Percentiles rank a stretch among this genome's conserved stretches.
Evolutionary conservation across 768 basidiomycete genomes (phyloP).

Genomic region (Amanita exitialis): DNA sequence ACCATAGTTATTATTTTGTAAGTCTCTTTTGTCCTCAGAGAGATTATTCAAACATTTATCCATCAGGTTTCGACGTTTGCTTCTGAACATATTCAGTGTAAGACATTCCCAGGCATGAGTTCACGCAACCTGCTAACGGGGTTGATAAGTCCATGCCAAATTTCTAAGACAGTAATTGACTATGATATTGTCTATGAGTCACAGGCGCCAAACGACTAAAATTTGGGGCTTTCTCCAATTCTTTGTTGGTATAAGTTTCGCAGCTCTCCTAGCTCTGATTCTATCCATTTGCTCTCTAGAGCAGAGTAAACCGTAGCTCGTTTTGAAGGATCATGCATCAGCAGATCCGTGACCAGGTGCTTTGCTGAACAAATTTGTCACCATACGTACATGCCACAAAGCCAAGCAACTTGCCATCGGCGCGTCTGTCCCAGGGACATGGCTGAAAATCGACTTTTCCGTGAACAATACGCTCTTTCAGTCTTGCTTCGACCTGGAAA

Average conservation of each 20-base stretch:
- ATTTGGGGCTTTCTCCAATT: not conserved
- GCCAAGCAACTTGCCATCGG: conserved; percentile 38
- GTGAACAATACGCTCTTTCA: conserved; percentile 62
- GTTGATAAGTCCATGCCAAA: conserved; percentile 68
- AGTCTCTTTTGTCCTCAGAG: conserved; percentile 9
- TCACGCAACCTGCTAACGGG: conserved; percentile 9
- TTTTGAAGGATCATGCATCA: conserved; percentile 42
- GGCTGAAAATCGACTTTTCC: conserved; percentile 48
- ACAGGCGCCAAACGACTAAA: not conserved
- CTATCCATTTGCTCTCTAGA: conserved; percentile 58
- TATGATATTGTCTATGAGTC: not conserved
- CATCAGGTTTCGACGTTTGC: conserved; percentile 81
- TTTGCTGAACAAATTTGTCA: conserved; percentile 31
- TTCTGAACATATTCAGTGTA: conserved; percentile 83
- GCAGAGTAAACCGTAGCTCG: conserved; percentile 60
- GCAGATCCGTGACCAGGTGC: conserved; percentile 46
- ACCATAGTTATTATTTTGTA: conserved; percentile 86
- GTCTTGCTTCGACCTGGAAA: conserved; percentile 39
- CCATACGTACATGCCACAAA: not conserved
- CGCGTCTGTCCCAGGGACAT: conserved; percentile 43
- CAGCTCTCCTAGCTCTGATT: conserved; percentile 48
- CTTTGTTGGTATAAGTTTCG: conserved; percentile 51
- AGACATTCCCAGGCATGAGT: conserved; percentile 18
- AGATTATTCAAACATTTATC: not conserved
- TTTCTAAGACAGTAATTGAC: conserved; percentile 65